Evolutionary conservation across 2,329 filamentous ascomycete genomes (phyloP), one percentile per base, ranked within the genome.

Genomic region (Trichoderma sp.): DNA sequence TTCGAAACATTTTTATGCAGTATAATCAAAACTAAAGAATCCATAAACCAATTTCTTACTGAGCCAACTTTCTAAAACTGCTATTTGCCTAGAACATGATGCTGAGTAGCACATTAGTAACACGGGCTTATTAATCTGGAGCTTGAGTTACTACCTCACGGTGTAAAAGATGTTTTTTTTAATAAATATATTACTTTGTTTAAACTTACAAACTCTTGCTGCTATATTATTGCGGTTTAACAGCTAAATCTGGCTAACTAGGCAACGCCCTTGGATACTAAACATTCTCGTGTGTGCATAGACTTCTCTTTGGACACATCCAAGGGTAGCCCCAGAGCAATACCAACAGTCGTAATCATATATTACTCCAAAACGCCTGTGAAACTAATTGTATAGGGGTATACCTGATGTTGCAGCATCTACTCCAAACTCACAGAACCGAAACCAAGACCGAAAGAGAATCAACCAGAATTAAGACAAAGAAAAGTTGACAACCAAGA

Each of bases 221-320:
- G 5, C 11, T 13, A 35, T 1, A 35, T 3, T 13, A 35, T 14
- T 0, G 33, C 33, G 31, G 10, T 33, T 13, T 14, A 14, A 35
- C 13, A 13, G 6, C 2, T 1, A 8, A 7, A 43, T 0, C 5
- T n/a, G 1, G 16, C 40, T 4, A 43, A n/a, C 6, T n/a, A 10
- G 7, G 16, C 6, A 10, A 3, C 3, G 19, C 5, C 40, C 3
- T n/a, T 8, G 7, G n/a, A 19, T 10, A 3, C 7, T 19, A 19
- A n/a, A 6, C 19, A 19, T 40, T 2, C 16, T 19, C 19, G 6
- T 7, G 4, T 6, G 19, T 4, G 16, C 3, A 14, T 43, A 43
- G 8, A 19, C 7, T 24, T 5, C 4, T 13, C n/a, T 24, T 24
- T 1, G 0, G 0, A 13, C 21, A 13, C n/a, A 24, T 24, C 13